Percentiles rank a stretch among this genome's conserved stretches.
Evolutionary conservation across 2,329 filamentous ascomycete genomes (phyloP).

Genomic region (Talaromyces rugulosus): DNA sequence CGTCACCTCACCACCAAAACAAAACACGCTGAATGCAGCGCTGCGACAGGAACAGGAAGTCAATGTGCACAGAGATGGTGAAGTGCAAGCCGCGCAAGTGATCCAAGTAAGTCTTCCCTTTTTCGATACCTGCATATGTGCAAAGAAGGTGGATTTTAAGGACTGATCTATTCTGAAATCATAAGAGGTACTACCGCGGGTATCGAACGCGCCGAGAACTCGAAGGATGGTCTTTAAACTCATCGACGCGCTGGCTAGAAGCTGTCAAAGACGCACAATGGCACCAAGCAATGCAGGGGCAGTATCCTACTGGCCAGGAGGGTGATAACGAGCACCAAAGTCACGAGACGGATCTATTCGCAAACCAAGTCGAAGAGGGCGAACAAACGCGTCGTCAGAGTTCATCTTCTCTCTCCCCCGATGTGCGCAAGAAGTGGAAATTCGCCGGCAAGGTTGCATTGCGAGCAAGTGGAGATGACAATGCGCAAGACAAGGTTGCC

Average conservation of each 20-base stretch:
- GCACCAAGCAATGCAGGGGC: constrained; percentile 47
- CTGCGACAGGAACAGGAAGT: neutral
- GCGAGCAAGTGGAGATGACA: constrained; percentile 66
- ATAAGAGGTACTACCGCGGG: constrained; percentile 15
- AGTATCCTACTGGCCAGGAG: constrained; percentile 12
- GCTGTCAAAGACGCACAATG: constrained; percentile 56
- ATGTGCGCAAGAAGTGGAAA: constrained; percentile 66
- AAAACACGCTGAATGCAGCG: neutral
- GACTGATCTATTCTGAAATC: neutral
- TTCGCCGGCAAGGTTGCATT: constrained; percentile 67
- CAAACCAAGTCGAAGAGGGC: neutral
- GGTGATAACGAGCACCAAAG: neutral
- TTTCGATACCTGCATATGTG: neutral
- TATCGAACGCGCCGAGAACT: constrained; percentile 14
- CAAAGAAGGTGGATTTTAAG: neutral
- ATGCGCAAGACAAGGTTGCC: constrained; percentile 39
- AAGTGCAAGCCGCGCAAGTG: neutral
- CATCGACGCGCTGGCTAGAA: constrained; percentile 17
- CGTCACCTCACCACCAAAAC: constrained; percentile 2
- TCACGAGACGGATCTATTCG: neutral
- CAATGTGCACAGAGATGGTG: neutral
- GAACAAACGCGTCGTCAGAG: constrained; percentile 2
- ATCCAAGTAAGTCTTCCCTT: constrained; percentile 1
- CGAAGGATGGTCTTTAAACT: constrained; percentile 11
- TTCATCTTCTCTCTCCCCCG: constrained; percentile 34